Percentiles rank a stretch among this genome's conserved stretches.
Evolutionary conservation across 1,284 basidiomycete species (phyloP).

Genomic region (Ceratobasidium sp.): DNA sequence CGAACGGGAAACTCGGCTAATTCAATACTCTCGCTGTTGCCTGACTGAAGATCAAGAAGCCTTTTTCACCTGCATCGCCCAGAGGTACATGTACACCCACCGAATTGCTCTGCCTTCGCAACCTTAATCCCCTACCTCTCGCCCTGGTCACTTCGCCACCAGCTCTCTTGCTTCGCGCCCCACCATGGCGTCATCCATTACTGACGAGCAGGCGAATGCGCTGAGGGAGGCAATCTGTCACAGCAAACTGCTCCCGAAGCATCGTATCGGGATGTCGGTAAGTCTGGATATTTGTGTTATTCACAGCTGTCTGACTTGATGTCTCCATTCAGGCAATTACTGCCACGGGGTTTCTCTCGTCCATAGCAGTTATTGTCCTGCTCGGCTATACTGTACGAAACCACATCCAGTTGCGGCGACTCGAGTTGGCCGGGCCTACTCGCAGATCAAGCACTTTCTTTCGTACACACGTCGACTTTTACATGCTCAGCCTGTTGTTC

Average conservation of each 20-base stretch:
- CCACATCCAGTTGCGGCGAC: constrained; percentile 29
- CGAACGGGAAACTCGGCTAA: constrained; percentile 30
- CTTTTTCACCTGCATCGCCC: constrained; percentile 14
- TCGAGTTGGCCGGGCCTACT: constrained; percentile 30
- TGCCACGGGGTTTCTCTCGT: constrained; percentile 12
- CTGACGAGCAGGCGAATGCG: constrained; percentile 2
- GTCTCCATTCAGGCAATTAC: constrained; percentile 7
- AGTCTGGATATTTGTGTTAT: background rate
- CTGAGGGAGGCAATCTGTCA: constrained; percentile 19
- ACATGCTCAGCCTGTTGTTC: constrained; percentile 42
- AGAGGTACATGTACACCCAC: constrained; percentile 3
- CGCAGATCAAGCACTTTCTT: constrained; percentile 34
- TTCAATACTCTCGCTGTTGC: background rate
- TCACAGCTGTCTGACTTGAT: background rate
- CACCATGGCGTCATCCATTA: constrained; percentile 14
- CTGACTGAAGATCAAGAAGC: background rate
- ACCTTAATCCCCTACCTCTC: background rate
- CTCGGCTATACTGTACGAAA: constrained; percentile 28
- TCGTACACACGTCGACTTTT: constrained; percentile 41
- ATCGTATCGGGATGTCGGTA: constrained; percentile 32
- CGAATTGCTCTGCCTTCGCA: background rate
- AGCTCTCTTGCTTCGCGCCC: constrained; percentile 1
- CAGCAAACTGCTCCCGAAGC: constrained; percentile 4
- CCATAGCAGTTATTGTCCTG: constrained; percentile 23
- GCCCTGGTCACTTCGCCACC: background rate